These are phyloP conservation scores for Fusarium sp. DNA, from an alignment of 2,329 filamentous ascomycete species.

Conservation along the genomic window DNA sequence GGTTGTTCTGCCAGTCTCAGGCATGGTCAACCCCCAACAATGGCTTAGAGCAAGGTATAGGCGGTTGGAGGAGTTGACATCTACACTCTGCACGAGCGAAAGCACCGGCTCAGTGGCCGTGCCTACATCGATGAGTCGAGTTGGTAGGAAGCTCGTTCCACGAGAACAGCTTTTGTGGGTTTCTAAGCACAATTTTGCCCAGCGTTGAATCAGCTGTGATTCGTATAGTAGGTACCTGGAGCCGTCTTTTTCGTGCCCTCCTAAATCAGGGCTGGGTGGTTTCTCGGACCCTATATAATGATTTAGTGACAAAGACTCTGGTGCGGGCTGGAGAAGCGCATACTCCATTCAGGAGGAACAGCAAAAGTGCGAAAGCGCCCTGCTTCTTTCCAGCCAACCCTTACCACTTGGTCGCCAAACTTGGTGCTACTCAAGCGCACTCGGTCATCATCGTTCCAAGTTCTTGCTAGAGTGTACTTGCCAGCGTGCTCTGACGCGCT, in stretches of 20 bases:
- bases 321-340: background rate
- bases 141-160: slow-evolving; percentile 6
- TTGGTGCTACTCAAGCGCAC: slow-evolving; percentile 18
- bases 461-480: slow-evolving; percentile 6
- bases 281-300: background rate
- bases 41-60: slow-evolving; percentile 18
- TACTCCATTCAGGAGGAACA: slow-evolving; percentile 14
- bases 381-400: slow-evolving; percentile 4
- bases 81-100: slow-evolving; percentile 6
- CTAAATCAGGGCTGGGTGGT: background rate
- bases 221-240: background rate
- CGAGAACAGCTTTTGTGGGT: slow-evolving; percentile 4
- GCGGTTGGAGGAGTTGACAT: background rate
- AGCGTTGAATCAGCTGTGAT: slow-evolving; percentile 7
- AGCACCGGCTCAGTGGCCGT: background rate
- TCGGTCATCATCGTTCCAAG: slow-evolving; percentile 7
- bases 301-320: background rate
- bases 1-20: slow-evolving; percentile 4
- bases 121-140: slow-evolving; percentile 13
- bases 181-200: slow-evolving; percentile 4
- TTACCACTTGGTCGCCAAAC: slow-evolving; percentile 14
- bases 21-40: slow-evolving; percentile 23
- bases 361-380: slow-evolving; percentile 9
- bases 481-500: slow-evolving; percentile 9
- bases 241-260: background rate